Evolutionary conservation across 192 early-diverging fungal genomes (phyloP).

Genomic region (Funneliformis geosporum): DNA sequence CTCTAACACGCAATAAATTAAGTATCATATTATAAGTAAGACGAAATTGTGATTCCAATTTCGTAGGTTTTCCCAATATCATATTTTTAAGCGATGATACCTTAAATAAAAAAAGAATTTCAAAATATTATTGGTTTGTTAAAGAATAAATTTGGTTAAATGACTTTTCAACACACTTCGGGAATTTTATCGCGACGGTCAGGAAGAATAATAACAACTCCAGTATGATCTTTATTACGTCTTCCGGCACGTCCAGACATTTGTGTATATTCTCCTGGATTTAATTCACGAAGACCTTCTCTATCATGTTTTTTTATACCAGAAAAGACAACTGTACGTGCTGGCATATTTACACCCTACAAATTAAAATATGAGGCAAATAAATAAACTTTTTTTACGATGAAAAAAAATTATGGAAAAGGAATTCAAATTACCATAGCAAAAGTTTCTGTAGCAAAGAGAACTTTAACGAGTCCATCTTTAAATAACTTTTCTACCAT

Average conservation of each 20-base stretch:
- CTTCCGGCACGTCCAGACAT: constrained; percentile 98
- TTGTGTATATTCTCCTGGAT: constrained; percentile 92
- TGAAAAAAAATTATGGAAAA: too few relatives aligned
- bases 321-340: constrained; percentile 91
- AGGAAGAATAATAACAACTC: constrained; percentile 87
- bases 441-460: constrained; percentile 99
- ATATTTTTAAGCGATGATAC: constrained; percentile 66
- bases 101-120: constrained; percentile 23
- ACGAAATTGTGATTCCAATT: constrained; percentile 92
- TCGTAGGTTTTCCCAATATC: constrained; percentile 85
- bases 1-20: constrained; percentile 92
- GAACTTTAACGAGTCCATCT: constrained; percentile 81
- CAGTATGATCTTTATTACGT: constrained; percentile 89
- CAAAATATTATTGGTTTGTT: neutral
- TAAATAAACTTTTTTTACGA: neutral
- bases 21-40: constrained; percentile 99
- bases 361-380: neutral
- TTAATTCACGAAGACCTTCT: constrained; percentile 76
- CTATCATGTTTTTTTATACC: constrained; percentile 93
- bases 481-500: constrained; percentile 96
- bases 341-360: constrained; percentile 96
- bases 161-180: constrained; percentile 29
- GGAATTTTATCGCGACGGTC: constrained; percentile 11
- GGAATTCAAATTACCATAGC: constrained; percentile 69
- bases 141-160: neutral